phyloP scores from a whole-genome alignment of 129 eudicot species.

The Flaveria brownii region DNA sequence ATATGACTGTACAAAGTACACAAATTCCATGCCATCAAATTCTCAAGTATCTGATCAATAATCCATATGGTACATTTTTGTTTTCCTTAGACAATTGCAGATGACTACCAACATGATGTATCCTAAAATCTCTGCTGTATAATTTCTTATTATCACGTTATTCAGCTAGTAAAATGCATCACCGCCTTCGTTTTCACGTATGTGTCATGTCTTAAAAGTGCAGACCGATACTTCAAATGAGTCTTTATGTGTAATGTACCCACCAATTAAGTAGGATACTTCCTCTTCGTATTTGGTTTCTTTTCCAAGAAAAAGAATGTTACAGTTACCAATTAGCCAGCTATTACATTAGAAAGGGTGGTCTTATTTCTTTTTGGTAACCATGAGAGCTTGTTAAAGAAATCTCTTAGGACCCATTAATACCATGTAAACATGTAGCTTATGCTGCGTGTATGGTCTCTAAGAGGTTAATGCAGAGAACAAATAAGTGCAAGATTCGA shows the following conservation, averaged over 20 bases:
- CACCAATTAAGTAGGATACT: not conserved
- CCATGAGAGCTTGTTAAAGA: no score
- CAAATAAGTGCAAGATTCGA: no score
- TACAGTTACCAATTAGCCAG: no score
- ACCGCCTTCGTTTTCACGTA: slow-evolving; percentile 9
- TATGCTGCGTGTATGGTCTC: no score
- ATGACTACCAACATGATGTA: not conserved
- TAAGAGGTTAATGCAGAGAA: no score
- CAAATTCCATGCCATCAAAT: slow-evolving; percentile 44
- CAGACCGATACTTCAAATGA: not conserved
- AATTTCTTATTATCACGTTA: slow-evolving; percentile 13
- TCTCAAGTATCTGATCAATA: slow-evolving; percentile 29
- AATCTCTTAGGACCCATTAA: no score
- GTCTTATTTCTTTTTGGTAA: no score
- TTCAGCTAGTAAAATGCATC: slow-evolving; percentile 13
- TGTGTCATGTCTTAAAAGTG: not conserved
- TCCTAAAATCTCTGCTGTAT: slow-evolving; percentile 19
- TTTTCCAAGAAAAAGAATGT: no score
- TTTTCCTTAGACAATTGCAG: slow-evolving; percentile 6
- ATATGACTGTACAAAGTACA: slow-evolving; percentile 84
- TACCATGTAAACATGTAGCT: no score
- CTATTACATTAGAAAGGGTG: no score
- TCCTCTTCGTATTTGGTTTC: not conserved
- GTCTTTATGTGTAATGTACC: not conserved
- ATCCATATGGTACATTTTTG: slow-evolving; percentile 11